Base-by-base conservation (phyloP, 1,284 basidiomycete species). In the Leccinum pallidistipes region DNA sequence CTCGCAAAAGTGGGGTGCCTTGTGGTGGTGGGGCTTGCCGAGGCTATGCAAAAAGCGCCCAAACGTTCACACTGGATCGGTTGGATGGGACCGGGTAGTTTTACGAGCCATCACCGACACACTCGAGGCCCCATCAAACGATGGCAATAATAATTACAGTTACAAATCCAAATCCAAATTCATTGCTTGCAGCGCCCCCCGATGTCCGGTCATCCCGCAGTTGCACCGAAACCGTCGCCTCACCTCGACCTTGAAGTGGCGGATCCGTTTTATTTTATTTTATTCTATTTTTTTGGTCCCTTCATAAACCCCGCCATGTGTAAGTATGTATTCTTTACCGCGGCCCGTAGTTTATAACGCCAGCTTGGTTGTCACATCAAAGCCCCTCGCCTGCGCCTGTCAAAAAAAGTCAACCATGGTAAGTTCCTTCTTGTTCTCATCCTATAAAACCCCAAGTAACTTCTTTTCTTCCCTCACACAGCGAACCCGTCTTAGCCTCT, bases 401-500 rank as follows among this genome's bases (percentile, higher is more conserved):
- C n/a, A 29, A 62, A 49, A 47, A 56, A 58, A 67, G 63, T 61
- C 70, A 60, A 70, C 62, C 68, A 71, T 71, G 70, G 70, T 65
- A 61, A 65, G 65, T 62, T 18, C 16, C 14, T 31, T n/a, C 27
- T 29, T 29, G 27, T 29, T 29, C 27, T n/a, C 16, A n/a, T 16
- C 49, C 10, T 18, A n/a, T n/a, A 31, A 52, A n/a, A 52, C 27
- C 8, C 9, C 12, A 52, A 50, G 5, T 16, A 3, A 47, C 3
- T 47, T 47, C 45, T 47, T 47, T 21, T 21, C 45, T 47, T 21
- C 18, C 18, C 43, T 45, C 43, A 11, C 57, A 56, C 62, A 74
- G 64, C 60, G 64, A 57, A 59, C 63, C 36, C 69, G 66, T 62
- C 70, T 74, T 53, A 72, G 57, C 38, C 61, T 76, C 52, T 71